Evolutionary conservation across 495 filamentous ascomycete species (phyloP).

Genomic region (Polyplosphaeria fusca): DNA sequence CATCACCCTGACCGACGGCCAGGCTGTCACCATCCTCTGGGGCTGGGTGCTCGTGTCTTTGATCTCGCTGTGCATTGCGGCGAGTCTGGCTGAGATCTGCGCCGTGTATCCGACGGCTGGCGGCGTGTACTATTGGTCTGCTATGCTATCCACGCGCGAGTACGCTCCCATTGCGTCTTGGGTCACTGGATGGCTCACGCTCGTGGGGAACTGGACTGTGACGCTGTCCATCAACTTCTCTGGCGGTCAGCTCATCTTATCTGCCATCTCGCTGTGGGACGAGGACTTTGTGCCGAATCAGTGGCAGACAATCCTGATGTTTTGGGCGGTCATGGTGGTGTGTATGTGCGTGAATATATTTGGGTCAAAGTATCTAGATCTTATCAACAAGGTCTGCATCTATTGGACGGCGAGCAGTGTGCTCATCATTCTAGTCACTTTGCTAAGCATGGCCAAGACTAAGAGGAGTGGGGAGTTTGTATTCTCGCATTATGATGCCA

Average conservation of each 20-base stretch:
- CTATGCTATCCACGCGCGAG: constrained; percentile 49
- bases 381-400: constrained; percentile 67
- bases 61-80: constrained; percentile 52
- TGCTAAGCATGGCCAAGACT: constrained; percentile 57
- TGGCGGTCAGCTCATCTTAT: constrained; percentile 60
- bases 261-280: constrained; percentile 59
- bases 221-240: constrained; percentile 51
- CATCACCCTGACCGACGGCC: constrained; percentile 64
- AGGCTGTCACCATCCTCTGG: constrained; percentile 66
- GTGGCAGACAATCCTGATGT: constrained; percentile 63
- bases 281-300: constrained; percentile 59
- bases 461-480: constrained; percentile 55
- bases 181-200: constrained; percentile 51
- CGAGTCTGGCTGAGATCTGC: constrained; percentile 55
- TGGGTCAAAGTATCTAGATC: constrained; percentile 53
- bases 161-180: constrained; percentile 49
- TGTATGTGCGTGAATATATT: constrained; percentile 60
- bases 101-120: constrained; percentile 56
- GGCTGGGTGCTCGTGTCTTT: constrained; percentile 52
- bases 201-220: constrained; percentile 54
- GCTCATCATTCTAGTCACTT: constrained; percentile 56
- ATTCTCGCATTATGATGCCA: constrained; percentile 60
- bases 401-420: constrained; percentile 63
- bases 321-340: constrained; percentile 60
- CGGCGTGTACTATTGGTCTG: constrained; percentile 52